Conservation (phyloP, 1,284 basidiomycete genomes). For the Papiliotrema fonsecae region DNA sequence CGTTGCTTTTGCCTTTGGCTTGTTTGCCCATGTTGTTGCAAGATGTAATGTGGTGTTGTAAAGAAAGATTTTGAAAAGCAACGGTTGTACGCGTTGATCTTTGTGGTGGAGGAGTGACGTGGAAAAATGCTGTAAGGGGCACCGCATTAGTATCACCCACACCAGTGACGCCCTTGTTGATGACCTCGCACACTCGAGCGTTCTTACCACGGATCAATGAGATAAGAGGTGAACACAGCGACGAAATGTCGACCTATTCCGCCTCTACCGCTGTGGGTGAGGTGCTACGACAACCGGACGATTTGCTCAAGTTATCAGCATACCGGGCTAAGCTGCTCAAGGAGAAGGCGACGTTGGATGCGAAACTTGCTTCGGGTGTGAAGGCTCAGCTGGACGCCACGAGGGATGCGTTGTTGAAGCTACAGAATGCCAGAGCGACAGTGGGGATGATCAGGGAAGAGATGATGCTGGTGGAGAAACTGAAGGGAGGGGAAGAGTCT, state of each 20-base stretch:
- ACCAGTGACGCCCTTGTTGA: background rate
- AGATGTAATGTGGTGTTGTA: background rate
- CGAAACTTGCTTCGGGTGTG: slow-evolving; percentile 84
- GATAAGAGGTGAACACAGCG: no score
- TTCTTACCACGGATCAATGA: background rate
- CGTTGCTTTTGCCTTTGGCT: slow-evolving; percentile 7
- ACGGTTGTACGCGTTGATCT: background rate
- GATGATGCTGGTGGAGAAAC: slow-evolving; percentile 77
- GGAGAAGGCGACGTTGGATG: slow-evolving; percentile 93
- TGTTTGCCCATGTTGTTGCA: slow-evolving; percentile 35
- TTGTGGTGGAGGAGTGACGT: no score
- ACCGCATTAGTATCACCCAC: no score
- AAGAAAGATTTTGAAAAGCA: background rate
- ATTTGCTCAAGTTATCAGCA: slow-evolving; percentile 80
- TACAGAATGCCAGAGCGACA: slow-evolving; percentile 74
- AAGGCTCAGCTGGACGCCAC: slow-evolving; percentile 92
- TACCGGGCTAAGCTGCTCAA: slow-evolving; percentile 93
- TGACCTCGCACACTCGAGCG: background rate
- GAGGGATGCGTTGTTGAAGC: slow-evolving; percentile 77
- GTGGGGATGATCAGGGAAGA: slow-evolving; percentile 87
- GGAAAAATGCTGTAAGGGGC: no score
- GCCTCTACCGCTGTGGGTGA: slow-evolving; percentile 51
- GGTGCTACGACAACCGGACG: slow-evolving; percentile 86
- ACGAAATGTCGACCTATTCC: slow-evolving; percentile 25
- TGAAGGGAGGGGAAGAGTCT: slow-evolving; percentile 48